Evolutionary conservation across 768 basidiomycete genomes (phyloP), one percentile per base, ranked within the genome.

Genomic region (Tremella yokohamensis): DNA sequence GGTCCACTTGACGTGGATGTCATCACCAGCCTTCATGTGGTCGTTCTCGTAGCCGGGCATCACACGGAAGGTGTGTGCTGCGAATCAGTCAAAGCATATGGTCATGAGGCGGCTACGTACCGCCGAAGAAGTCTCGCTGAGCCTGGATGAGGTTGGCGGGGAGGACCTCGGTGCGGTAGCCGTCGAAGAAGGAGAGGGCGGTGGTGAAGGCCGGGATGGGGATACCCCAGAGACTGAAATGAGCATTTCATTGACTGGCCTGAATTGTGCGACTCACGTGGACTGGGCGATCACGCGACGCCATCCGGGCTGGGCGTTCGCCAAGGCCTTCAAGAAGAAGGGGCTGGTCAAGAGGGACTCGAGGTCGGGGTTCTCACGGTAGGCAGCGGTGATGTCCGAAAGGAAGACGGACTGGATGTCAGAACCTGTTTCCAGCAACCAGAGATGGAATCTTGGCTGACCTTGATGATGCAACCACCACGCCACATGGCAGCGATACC

Each of bases 401-500:
- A 74, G 50, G 70, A 74, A 74, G 64, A 74, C 72, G 22, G 62
- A 64, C 63, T 68, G 47, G 15, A 12, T 6, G 11, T 34, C 29
- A 34, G 11, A n/a, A 2, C 8, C 2, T 52, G 13, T 20, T 16
- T 39, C 9, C 19, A 8, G 24, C 39, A 9, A 34, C n/a, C 11
- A 34, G 6, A 34, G 29, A 4, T 6, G 4, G 29, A 42, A 19
- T 2, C 15, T 18, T 11, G 52, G 42, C 62, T 63, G 58, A 84
- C 88, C 84, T 94, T 94, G 83, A 99, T 98, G 79, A 99, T 99
- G 79, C 94, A 98, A 66, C 96, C 96, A 66, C 96, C 96, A 72
- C 94, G 90, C 96, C 96, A 99, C 92, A 99, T 99, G 68, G 83
- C 85, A 34, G 96, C 96, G 74, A 99, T 98, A 61, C 92, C 93